These are phyloP conservation scores for Sporothrix schenckii DNA, from an alignment of 2,329 filamentous ascomycete species.

Conservation along the genomic window DNA sequence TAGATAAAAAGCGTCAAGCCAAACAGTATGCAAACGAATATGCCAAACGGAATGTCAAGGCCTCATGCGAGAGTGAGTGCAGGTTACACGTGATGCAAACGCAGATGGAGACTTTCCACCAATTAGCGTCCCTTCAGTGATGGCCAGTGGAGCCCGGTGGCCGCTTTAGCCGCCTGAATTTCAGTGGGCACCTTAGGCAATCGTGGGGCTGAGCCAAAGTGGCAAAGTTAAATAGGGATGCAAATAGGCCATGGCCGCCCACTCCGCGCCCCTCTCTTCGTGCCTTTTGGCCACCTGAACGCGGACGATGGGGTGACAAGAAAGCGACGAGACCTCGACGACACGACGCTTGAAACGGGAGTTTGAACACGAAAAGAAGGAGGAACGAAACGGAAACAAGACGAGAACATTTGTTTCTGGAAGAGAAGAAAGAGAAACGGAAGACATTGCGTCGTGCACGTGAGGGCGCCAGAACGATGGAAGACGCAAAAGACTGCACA, in stretches of 20 bases:
- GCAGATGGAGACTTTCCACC: conserved; percentile 11
- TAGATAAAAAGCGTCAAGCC: background rate
- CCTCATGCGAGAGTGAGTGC: background rate
- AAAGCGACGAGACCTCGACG: background rate
- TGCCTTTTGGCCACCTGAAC: background rate
- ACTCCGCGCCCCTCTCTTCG: conserved; percentile 43
- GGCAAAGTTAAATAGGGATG: conserved; percentile 55
- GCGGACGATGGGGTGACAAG: background rate
- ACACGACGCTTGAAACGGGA: background rate
- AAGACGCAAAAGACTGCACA: background rate
- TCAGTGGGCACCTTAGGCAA: conserved; percentile 16
- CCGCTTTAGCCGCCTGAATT: background rate
- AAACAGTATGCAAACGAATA: background rate
- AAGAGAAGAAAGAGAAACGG: background rate
- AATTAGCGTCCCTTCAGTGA: conserved; percentile 21
- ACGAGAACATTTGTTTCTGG: background rate
- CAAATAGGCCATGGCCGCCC: conserved; percentile 59
- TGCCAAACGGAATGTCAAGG: too few relatives aligned
- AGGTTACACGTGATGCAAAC: conserved; percentile 10
- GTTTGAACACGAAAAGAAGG: background rate
- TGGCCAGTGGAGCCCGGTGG: background rate
- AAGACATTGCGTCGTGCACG: background rate
- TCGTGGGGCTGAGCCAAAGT: background rate
- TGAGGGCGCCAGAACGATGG: background rate
- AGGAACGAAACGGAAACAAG: background rate